Evolutionary conservation across 2,329 filamentous ascomycete genomes (phyloP).

Genomic region (Claviceps sp.): DNA sequence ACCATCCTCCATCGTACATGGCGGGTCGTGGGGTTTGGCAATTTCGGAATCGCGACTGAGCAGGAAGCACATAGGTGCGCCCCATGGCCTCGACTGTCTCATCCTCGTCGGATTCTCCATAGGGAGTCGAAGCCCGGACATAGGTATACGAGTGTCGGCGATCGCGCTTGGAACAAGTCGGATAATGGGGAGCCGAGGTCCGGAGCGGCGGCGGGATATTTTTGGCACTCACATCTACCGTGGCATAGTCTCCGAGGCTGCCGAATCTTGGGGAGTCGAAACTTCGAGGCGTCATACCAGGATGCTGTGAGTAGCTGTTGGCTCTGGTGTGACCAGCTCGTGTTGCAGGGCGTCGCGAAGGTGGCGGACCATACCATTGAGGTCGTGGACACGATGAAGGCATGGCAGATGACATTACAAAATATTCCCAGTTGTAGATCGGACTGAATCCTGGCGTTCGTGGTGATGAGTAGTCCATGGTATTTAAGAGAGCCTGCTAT

Average conservation of each 20-base stretch:
- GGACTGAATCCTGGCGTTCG: slow-evolving; percentile 33
- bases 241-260: slow-evolving; percentile 49
- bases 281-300: slow-evolving; percentile 28
- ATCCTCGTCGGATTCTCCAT: slow-evolving; percentile 54
- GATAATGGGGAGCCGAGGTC: slow-evolving; percentile 20
- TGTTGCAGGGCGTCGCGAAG: slow-evolving; percentile 40
- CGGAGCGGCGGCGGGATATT: slow-evolving; percentile 33
- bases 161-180: slow-evolving; percentile 30
- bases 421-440: slow-evolving; percentile 38
- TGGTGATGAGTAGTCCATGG: slow-evolving; percentile 26
- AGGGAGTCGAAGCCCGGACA: slow-evolving; percentile 43
- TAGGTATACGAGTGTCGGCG: slow-evolving; percentile 44
- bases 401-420: slow-evolving; percentile 39
- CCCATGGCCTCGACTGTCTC: slow-evolving; percentile 41
- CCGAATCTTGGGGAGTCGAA: slow-evolving; percentile 48
- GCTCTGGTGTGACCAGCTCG: slow-evolving; percentile 28
- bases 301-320: slow-evolving; percentile 24
- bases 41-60: slow-evolving; percentile 29
- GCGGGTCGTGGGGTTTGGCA: slow-evolving; percentile 20
- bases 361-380: slow-evolving; percentile 33
- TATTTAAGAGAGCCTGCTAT: slow-evolving; percentile 21
- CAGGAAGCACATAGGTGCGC: slow-evolving; percentile 38
- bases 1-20: slow-evolving; percentile 38
- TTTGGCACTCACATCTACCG: slow-evolving; percentile 52
- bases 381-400: slow-evolving; percentile 44